Evolutionary conservation across 2,329 filamentous ascomycete species (phyloP), one percentile per base, ranked within the genome.

Genomic region (Aspergillus niger): DNA sequence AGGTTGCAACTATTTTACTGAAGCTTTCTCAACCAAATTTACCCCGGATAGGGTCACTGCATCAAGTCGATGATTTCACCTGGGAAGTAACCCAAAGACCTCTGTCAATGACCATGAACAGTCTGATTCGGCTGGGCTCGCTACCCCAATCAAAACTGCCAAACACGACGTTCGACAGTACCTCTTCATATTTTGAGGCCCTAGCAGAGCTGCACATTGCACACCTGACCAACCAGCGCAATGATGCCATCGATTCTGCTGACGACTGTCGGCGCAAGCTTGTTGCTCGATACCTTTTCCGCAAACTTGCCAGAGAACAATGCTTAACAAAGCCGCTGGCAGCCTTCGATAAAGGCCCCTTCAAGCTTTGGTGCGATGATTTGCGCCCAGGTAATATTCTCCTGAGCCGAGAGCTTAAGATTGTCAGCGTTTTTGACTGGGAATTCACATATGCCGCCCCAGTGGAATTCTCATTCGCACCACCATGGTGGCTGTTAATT

Each of bases 341-440:
- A 5, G 56, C 62, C 38, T 51, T 69, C 48, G 60, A 63, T 52
- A 62, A 63, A 24, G 66, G 71, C 8, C 69, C 69, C n/a, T 74
- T 75, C 58, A 26, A 41, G 15, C 60, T 74, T 26, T 71, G 61
- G 53, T 75, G 70, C 57, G 71, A 75, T 56, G 73, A 75, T 51
- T 57, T 74, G 52, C 60, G 64, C 8, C 72, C 71, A 3, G 69
- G 63, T 4, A 71, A 71, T 61, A 64, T 70, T 2, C 62, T 73
- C 59, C 57, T 69, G 55, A 66, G 69, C 61, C 56, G 38, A 59
- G 51, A 58, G 55, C 60, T 65, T 49, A 24, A 47, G 52, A 62
- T 71, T 24, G 58, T 53, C 26, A 67, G 60, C 32, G 68, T 70
- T 3, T 61, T 73, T 22, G 69, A 73, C 53, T 73, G 68, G 70